Base-by-base conservation (phyloP, 2,329 filamentous ascomycete species). In the Xylariaceae sp. region DNA sequence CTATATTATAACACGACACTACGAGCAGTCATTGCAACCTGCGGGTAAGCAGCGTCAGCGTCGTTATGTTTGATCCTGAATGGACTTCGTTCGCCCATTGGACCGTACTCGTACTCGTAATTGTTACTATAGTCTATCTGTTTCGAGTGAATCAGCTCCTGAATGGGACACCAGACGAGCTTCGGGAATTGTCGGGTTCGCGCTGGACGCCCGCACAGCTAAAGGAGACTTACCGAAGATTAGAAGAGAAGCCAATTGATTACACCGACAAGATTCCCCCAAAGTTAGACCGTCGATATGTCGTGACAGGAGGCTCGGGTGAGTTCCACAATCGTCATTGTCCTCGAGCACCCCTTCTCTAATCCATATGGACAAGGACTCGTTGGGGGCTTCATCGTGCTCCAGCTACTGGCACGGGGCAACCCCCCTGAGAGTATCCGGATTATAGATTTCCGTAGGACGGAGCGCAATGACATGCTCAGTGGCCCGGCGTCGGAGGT, bases 301-400 rank as follows among this genome's bases (percentile, higher is more conserved):
- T 80, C 32, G 70, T 80, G 3, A 76, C 78, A 3, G 77, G 78
- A 14, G 78, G 77, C 12, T 79, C 76, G n/a, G 77, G 77, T 77
- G 50, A 66, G 74, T 69, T 19, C 2, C 20, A 19, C 23, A 44
- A 14, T 9, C 46, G 44, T 29, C n/a, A 19, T 20, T 20, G 53
- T 29, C 4, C 19, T 16, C 21, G 7, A 20, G 6, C 20, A 21
- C 12, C 10, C 43, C 19, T 16, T 26, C 40, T 51, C 41, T 45
- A 37, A 29, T 40, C 20, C 21, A 18, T 16, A n/a, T 12, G 7
- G 18, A 1, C n/a, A 26, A 82, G 81, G 82, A 4, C 76, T 84
- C 29, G 79, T 85, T 2, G 83, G 82, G 2, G 77, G 81, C 29
- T 80, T 79, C 67, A 79, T 85, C 32, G 78, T 82, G 10, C 70